Percentiles rank a stretch among this genome's conserved stretches.
phyloP scores from a whole-genome alignment of 805 yeast species.

The Hemisphaericaspora nanyangensis region DNA sequence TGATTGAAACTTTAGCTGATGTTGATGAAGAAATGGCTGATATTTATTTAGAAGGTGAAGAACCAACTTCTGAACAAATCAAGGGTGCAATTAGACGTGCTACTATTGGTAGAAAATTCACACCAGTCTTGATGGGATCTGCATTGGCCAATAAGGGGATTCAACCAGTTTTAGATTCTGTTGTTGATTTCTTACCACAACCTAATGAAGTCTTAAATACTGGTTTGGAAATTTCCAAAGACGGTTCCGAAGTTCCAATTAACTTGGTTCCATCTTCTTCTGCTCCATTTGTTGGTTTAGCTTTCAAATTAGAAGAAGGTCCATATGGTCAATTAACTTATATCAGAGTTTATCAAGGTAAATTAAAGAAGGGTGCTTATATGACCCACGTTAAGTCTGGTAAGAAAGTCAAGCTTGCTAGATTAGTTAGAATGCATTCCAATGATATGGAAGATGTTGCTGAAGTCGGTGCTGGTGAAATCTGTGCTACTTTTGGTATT shows the following conservation, averaged over 20 bases:
- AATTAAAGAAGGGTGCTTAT: slow-evolving; percentile 82
- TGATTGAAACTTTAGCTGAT: slow-evolving; percentile 94
- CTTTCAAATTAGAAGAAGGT: slow-evolving; percentile 99
- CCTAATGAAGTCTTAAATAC: slow-evolving; percentile 91
- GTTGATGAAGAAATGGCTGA: slow-evolving; percentile 98
- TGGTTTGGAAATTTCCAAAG: slow-evolving; percentile 70
- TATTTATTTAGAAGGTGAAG: slow-evolving; percentile 82
- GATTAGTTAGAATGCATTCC: slow-evolving; percentile 97
- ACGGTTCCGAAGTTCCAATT: slow-evolving; percentile 60
- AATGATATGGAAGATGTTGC: slow-evolving; percentile 98
- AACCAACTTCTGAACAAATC: slow-evolving; percentile 80
- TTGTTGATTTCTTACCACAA: slow-evolving; percentile 91
- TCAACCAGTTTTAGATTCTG: slow-evolving; percentile 94
- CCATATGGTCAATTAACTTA: slow-evolving; percentile 97
- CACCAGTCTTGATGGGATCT: slow-evolving; percentile 99
- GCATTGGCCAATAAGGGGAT: slow-evolving; percentile 96
- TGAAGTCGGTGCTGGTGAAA: slow-evolving; percentile 96
- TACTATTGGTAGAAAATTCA: slow-evolving; percentile 91
- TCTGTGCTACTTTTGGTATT: slow-evolving; percentile 98
- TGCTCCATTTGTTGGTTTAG: slow-evolving; percentile 90
- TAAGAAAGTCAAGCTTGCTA: slow-evolving; percentile 86
- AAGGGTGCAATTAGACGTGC: slow-evolving; percentile 88
- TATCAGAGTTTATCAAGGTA: slow-evolving; percentile 95
- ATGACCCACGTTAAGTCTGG: slow-evolving; percentile 89
- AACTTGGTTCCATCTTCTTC: slow-evolving; percentile 66